Percentiles rank a stretch among this genome's conserved stretches.
phyloP scores from a whole-genome alignment of 345 rosid genomes.

The Murraya paniculata region DNA sequence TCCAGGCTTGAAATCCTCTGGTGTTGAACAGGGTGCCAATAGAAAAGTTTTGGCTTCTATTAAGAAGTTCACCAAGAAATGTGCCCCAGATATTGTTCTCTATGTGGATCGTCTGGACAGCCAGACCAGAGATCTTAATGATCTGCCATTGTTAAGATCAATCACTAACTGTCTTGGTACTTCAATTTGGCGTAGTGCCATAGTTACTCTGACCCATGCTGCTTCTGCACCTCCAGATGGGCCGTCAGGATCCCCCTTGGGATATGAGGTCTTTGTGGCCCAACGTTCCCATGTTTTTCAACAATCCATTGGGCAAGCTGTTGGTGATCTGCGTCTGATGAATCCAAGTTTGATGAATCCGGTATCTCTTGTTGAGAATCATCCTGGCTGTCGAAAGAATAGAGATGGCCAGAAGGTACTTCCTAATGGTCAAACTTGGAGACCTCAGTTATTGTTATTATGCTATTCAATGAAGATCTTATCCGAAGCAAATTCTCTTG shows the following conservation, averaged over 20 bases:
- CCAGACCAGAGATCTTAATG: constrained; percentile 82
- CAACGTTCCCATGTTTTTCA: constrained; percentile 92
- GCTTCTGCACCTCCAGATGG: constrained; percentile 98
- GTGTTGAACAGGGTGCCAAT: constrained; percentile 72
- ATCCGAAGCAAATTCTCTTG: constrained; percentile 70
- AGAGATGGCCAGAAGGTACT: constrained; percentile 88
- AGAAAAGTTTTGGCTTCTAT: constrained; percentile 61
- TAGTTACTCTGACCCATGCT: constrained; percentile 89
- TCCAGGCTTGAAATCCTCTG: constrained; percentile 80
- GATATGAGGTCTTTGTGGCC: constrained; percentile 86
- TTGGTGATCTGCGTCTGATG: constrained; percentile 89
- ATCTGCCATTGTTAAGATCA: constrained; percentile 68
- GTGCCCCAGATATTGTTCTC: constrained; percentile 81
- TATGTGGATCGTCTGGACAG: constrained; percentile 87
- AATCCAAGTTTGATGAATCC: constrained; percentile 91
- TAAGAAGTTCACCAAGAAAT: constrained; percentile 60
- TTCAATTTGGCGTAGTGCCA: constrained; percentile 83
- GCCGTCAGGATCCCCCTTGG: constrained; percentile 81
- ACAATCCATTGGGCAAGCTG: constrained; percentile 90
- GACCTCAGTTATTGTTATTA: constrained; percentile 72
- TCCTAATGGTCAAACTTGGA: constrained; percentile 90
- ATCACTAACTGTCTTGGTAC: constrained; percentile 67
- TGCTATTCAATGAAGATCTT: constrained; percentile 82
- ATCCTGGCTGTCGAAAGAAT: constrained; percentile 78
- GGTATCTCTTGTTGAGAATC: constrained; percentile 88